Evolutionary conservation across 257 asterid genomes (phyloP), one percentile per base, ranked within the genome.

Genomic region (Solanum pinnatisectum): DNA sequence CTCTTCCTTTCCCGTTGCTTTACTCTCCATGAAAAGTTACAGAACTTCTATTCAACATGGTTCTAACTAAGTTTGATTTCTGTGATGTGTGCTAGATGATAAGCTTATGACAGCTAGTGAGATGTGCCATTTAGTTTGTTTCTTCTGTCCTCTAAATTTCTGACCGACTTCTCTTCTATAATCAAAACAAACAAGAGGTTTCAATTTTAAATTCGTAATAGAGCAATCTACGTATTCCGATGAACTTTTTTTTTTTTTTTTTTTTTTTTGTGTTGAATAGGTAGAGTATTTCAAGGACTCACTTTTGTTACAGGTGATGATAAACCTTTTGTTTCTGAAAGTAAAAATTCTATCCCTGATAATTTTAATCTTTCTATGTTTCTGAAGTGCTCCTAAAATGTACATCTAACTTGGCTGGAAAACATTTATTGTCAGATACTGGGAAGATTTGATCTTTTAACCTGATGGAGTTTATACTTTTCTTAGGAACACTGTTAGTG

Each of bases 401-500:
- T 49, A 82, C 85, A 49, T 49, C 70, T 46, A 46, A 81, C 70
- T 30, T 82, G 70, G 70, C 44, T 49, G 85, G 59, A 82, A 42
- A 46, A 46, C 60, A 40, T 46, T 49, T 49, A 49, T 49, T 49
- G 70, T 82, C 85, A 49, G 85, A 49, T 30, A 30, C 70, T 27
- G 30, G 68, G 32, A 49, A 82, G 44, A 82, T 82, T 82, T 82
- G 70, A 25, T 82, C 7, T 32, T 82, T 46, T 49, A 30, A 82
- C 20, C 42, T 82, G 68, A 81, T 81, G 42, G 85, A 46, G 85
- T 82, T 82, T 18, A 46, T 49, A 30, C 70, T 49, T 82, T 82
- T 82, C 84, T 46, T 89, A 96, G 99, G 99, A 97, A 97, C 89
- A 96, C 99, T 36, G 99, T 97, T 87, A 86, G 91, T 87, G 96